Base-by-base conservation (phyloP, 805 yeast species). In the Saturnispora ahearnii region DNA sequence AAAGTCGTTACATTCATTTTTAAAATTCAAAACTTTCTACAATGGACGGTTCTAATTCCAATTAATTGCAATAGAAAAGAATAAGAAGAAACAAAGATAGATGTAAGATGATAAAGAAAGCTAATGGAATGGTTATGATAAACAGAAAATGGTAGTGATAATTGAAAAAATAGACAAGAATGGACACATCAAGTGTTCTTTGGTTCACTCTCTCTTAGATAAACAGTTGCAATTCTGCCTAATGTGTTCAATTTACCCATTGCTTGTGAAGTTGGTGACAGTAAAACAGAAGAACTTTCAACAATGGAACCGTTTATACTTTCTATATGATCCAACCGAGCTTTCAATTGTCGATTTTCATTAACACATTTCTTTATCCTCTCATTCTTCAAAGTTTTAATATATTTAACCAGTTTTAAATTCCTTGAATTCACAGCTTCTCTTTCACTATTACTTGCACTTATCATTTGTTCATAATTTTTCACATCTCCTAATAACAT, bases 341-440 rank as follows among this genome's bases (percentile, higher is more conserved):
- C 59, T 41, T 57, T 56, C 41, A 66, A 58, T 11, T 54, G 47
- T 12, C 54, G 46, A 45, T 64, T 66, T 49, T 66, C 69, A 12
- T 50, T 46, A 42, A 59, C 62, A 26, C 61, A 56, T 4, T 51
- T 53, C 48, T 62, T 60, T 7, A 66, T 44, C 33, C 58, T 63
- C 26, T 63, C 64, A 32, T 57, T 58, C 43, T 65, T 67, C 37
- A 67, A 52, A 18, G 54, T 48, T 44, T 61, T 61, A 41, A 59
- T 59, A 48, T 64, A 60, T 44, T 63, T 64, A 38, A 64, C 63
- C 46, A 66, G 54, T 50, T 63, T 65, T 33, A 61, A 50, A 51
- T 68, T 68, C 42, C 64, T 64, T 26, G 55, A 44, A 36, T 55
- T 62, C 22, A 67, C 57, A 30, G 59, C 62, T 45, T 60, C 58